Percentiles rank a stretch among this genome's conserved stretches.
Evolutionary conservation across 768 basidiomycete species (phyloP).

Genomic region (Leucocoprinus birnbaumii): DNA sequence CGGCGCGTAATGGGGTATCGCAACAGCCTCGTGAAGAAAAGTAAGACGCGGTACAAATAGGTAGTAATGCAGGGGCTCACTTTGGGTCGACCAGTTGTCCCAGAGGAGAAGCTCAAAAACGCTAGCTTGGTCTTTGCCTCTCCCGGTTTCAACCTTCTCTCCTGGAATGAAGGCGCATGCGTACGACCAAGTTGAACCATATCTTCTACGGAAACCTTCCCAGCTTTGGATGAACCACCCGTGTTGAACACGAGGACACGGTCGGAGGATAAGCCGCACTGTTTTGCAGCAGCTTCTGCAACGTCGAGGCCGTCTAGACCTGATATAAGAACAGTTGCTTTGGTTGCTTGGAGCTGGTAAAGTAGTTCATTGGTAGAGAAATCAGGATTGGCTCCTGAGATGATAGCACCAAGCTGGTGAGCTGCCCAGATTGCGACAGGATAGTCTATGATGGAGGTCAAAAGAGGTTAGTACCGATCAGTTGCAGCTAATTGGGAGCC

Average conservation of each 20-base stretch:
- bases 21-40: conserved; percentile 45
- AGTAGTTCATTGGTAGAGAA: conserved; percentile 51
- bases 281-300: conserved; percentile 38
- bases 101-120: conserved; percentile 69
- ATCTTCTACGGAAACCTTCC: conserved; percentile 36
- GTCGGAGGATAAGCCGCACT: conserved; percentile 33
- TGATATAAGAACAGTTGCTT: conserved; percentile 43
- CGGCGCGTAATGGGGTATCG: conserved; percentile 55
- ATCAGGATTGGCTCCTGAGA: conserved; percentile 64
- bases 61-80: conserved; percentile 22
- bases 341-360: conserved; percentile 51
- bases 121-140: conserved; percentile 72
- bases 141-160: conserved; percentile 48
- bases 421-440: conserved; percentile 53
- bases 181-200: conserved; percentile 48
- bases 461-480: neutral
- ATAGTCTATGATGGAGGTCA: conserved; percentile 37
- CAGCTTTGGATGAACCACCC: conserved; percentile 5
- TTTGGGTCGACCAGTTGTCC: conserved; percentile 75
- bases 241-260: conserved; percentile 43
- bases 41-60: neutral
- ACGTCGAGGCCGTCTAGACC: conserved; percentile 42
- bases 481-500: conserved; percentile 14
- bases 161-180: conserved; percentile 36
- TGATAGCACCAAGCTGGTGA: conserved; percentile 52